Base-by-base conservation (phyloP, 352 stramenopile species). In the Pythium pyrilobum region DNA sequence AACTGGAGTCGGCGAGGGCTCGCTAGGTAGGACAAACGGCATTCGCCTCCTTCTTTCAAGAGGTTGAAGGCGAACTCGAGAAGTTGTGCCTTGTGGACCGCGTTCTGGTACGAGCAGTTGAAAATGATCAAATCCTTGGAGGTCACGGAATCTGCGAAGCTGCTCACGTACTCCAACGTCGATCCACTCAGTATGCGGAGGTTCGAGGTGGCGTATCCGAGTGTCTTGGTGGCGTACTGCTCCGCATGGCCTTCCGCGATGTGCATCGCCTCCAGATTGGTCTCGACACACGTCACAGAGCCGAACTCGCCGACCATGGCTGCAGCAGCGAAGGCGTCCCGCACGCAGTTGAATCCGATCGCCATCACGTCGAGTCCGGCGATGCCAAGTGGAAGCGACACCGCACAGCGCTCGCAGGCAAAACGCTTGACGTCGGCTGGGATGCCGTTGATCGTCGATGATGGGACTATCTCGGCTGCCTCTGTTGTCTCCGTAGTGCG, bases 11-110 rank as follows among this genome's bases (percentile, higher is more conserved):
- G 50, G n/a, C 51, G 52, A 3, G 45, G 24, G 10, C 40, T 55
- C 46, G 42, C 56, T 24, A 59, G 42, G 42, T 56, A 63, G n/a
- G 52, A 56, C 6, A 63, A 18, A 4, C 70, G 69, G 23, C 80
- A 59, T 48, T 87, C 77, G 4, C 77, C 77, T 9, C 77, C 74
- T 40, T 77, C 62, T 21, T 70, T 70, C 1, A 87, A 46, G 23
- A 81, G 28, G 37, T 42, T 49, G 49, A 63, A 73, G 13, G 61
- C 65, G 3, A 67, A 8, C n/a, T 67, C 41, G 21, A 87, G 46
- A 1, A 78, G 41, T 4, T 44, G 50, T 34, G 66, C 55, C 25
- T 72, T 71, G 40, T 66, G 62, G 1, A 37, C 43, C 21, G 59
- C 47, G 3, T 43, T 52, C 27, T 76, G 72, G 20, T 82, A 72